Evolutionary conservation across 805 yeast genomes (phyloP).

Genomic region (Starmerella ratchasimensis): DNA sequence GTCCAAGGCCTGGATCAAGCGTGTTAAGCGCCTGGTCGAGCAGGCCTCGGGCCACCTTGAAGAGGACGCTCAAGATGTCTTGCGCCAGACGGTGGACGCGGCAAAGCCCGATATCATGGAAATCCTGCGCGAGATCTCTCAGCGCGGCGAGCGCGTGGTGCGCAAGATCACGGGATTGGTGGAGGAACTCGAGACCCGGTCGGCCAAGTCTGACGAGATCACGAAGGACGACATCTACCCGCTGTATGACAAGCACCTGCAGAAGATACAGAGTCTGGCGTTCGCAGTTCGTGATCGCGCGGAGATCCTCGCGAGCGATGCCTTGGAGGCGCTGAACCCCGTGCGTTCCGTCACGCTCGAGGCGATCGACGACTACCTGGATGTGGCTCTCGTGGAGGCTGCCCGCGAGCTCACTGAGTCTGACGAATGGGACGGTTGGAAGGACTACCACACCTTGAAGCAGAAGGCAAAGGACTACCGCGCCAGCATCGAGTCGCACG

Average conservation of each 20-base stretch:
- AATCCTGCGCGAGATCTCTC: slow-evolving; percentile 15
- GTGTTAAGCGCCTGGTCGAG: slow-evolving; percentile 17
- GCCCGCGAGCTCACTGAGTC: slow-evolving; percentile 17
- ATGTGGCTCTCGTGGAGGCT: slow-evolving; percentile 20
- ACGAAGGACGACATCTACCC: slow-evolving; percentile 15
- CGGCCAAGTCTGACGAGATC: background rate
- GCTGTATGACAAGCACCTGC: slow-evolving; percentile 16
- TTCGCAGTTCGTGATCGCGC: slow-evolving; percentile 19
- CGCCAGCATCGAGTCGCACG: slow-evolving; percentile 14
- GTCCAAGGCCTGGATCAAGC: slow-evolving; percentile 12
- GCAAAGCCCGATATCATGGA: slow-evolving; percentile 21
- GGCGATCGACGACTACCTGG: slow-evolving; percentile 22
- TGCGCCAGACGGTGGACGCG: slow-evolving; percentile 6
- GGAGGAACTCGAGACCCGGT: slow-evolving; percentile 16
- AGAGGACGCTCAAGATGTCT: slow-evolving; percentile 11
- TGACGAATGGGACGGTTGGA: slow-evolving; percentile 20
- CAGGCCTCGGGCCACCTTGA: slow-evolving; percentile 17
- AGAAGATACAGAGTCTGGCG: slow-evolving; percentile 16
- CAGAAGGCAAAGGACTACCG: slow-evolving; percentile 16
- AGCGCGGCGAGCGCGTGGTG: slow-evolving; percentile 16
- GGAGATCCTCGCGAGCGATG: slow-evolving; percentile 20
- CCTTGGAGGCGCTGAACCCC: slow-evolving; percentile 13
- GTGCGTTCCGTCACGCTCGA: slow-evolving; percentile 22
- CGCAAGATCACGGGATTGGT: slow-evolving; percentile 10
- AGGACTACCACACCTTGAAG: slow-evolving; percentile 17